Evolutionary conservation across 1,139 yeast genomes (phyloP), one percentile per base, ranked within the genome.

Genomic region (Pneumocystis carinii): DNA sequence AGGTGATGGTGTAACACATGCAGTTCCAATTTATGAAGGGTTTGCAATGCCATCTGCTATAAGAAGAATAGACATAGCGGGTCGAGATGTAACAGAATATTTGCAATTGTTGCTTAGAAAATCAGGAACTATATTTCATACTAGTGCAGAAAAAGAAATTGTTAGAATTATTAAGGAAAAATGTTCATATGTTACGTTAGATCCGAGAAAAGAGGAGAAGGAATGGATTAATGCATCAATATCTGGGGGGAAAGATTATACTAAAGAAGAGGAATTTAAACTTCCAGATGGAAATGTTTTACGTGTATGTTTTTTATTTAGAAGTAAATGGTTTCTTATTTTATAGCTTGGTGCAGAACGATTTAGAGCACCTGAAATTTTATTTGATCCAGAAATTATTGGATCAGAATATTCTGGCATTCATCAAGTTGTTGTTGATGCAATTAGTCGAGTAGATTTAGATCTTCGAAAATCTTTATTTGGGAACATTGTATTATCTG

Each of bases 11-110:
- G 95, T 89, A 32, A 82, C 87, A 59, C 92, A 87, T 71, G 80
- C 88, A 8, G 95, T 89, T 0, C 96, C 97, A 0, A 89, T 92
- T 0, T 90, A 81, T 73, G 92, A 89, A 66, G 97, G 97, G 4
- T 90, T 88, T 73, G 79, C 92, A 7, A 73, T 90, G 36, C 84
- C 90, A 0, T 79, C 85, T 1, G 84, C 94, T 1, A 83, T 88
- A 19, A 82, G 82, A 71, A 75, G 97, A 65, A 79, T 86, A 69
- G 95, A 90, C 71, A 74, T 89, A 37, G 97, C 95, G 0, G 97
- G 97, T 0, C 74, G 95, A 62, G 96, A 90, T 70, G 80, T 90
- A 14, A 88, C 97, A 0, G 86, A 84, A 64, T 83, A 85, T 64
- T 76, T 90, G 64, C 88, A 85, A 66, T 73, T 81, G 66, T 81